Evolutionary conservation across 352 stramenopile species (phyloP).

Genomic region (Globisporangium carolinianum): DNA sequence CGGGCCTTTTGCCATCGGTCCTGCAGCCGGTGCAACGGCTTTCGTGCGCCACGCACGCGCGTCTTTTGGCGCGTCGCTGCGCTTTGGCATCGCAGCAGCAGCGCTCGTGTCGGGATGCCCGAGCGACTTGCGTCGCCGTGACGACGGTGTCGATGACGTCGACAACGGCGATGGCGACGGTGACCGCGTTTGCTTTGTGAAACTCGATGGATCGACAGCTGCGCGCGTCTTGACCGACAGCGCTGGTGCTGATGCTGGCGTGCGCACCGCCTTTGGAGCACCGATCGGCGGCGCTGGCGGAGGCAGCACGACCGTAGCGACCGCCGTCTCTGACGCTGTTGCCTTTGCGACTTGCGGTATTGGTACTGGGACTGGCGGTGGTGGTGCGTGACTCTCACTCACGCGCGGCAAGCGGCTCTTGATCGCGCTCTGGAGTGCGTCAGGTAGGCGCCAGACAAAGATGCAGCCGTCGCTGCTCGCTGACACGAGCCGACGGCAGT

Average conservation of each 20-base stretch:
- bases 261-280: constrained; percentile 4
- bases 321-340: background rate
- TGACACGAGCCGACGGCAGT: constrained; percentile 83
- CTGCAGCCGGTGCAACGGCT: constrained; percentile 27
- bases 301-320: constrained; percentile 13
- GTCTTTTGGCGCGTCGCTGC: constrained; percentile 14
- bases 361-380: constrained; percentile 11
- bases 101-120: background rate
- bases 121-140: background rate
- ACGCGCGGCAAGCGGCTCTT: constrained; percentile 44
- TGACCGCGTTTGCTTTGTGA: background rate
- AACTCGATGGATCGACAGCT: background rate
- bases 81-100: background rate
- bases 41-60: constrained; percentile 42
- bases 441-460: constrained; percentile 82
- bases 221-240: constrained; percentile 1
- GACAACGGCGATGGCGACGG: no score
- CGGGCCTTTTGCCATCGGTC: constrained; percentile 40
- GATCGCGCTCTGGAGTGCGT: constrained; percentile 66
- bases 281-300: constrained; percentile 18
- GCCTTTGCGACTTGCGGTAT: no score
- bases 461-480: constrained; percentile 80
- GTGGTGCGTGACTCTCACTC: constrained; percentile 17
- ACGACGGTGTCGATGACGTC: no score
- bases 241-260: background rate